Base-by-base conservation (phyloP, 2,329 filamentous ascomycete genomes). In the Fusarium sarcochroum region DNA sequence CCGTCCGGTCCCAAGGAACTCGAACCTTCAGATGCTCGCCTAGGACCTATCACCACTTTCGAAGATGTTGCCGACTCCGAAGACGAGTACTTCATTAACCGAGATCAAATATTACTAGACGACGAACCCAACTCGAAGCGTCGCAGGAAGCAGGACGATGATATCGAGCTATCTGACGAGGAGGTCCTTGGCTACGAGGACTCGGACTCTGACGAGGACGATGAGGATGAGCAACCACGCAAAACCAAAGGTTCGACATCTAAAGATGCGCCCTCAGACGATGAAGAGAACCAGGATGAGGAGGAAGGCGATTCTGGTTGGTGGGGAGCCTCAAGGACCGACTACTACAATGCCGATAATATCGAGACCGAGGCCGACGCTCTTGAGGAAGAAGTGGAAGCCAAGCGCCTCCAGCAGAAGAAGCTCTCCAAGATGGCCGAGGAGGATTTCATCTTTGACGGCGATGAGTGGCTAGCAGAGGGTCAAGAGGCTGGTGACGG, bases 61-160 rank as follows among this genome's bases (percentile, higher is more conserved):
- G 90, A 95, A 79, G 93, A 97, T 80, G 91, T 99, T 72, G 93
- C 94, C 69, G 91, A 98, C 78, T 97, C 94, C 2, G 93, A 97
- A 78, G 96, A 99, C 79, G 93, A 97, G 77, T 97, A 97, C 78
- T 93, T 95, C 75, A 84, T 94, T 62, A 91, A 94, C 68, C 89
- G 92, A 69, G 96, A 99, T 80, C 91, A 93, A 76, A 90, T 99
- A 66, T 80, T 95, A 74, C 86, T 99, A 37, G 93, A 97, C 30
- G 93, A 97, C 70, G 91, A 86, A 34, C 93, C 91, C 15, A 87
- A 89, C 38, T 89, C 90, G 30, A 98, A 98, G 82, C 89, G 93
- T 69, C 86, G 90, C 75, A 89, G 91, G 73, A 91, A 89, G 72
- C 84, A 89, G 58, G 91, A 95, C 75, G 88, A 96, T 64, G 87